Percentiles rank a stretch among this genome's conserved stretches.
These are phyloP conservation scores for Tetrahymena elliotti DNA, from an alignment of 73 alveolate genomes.

Conservation along the genomic window DNA sequence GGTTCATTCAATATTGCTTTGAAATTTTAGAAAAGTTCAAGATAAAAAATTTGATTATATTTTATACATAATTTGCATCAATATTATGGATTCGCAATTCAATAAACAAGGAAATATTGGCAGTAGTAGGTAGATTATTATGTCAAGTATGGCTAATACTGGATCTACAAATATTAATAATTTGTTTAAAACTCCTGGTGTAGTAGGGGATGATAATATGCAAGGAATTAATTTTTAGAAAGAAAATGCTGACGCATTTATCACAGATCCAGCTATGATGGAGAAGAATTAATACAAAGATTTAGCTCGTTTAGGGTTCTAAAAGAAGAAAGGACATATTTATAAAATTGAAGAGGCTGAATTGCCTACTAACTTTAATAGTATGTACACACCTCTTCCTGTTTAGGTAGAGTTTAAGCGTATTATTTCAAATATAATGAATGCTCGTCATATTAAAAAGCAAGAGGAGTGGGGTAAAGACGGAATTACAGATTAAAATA, in stretches of 20 bases:
- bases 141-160: neutral
- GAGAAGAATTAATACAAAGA: neutral
- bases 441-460: neutral
- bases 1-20: neutral
- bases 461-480: neutral
- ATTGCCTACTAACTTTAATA: slow-evolving; percentile 25
- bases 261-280: neutral
- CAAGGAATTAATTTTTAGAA: neutral
- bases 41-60: neutral
- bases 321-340: neutral
- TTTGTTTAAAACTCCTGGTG: neutral
- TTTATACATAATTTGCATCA: neutral
- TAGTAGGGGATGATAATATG: neutral
- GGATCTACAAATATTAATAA: neutral
- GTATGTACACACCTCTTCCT: slow-evolving; percentile 38
- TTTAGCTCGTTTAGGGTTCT: neutral
- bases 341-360: slow-evolving; percentile 39
- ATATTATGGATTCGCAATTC: neutral
- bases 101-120: neutral
- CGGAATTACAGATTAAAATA: slow-evolving; percentile 10
- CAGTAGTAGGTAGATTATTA: neutral
- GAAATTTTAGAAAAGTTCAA: neutral
- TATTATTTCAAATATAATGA: slow-evolving; percentile 20
- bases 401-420: slow-evolving; percentile 23
- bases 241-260: neutral